phyloP scores from a whole-genome alignment of 495 filamentous ascomycete species.

The Cairneyella variabilis region DNA sequence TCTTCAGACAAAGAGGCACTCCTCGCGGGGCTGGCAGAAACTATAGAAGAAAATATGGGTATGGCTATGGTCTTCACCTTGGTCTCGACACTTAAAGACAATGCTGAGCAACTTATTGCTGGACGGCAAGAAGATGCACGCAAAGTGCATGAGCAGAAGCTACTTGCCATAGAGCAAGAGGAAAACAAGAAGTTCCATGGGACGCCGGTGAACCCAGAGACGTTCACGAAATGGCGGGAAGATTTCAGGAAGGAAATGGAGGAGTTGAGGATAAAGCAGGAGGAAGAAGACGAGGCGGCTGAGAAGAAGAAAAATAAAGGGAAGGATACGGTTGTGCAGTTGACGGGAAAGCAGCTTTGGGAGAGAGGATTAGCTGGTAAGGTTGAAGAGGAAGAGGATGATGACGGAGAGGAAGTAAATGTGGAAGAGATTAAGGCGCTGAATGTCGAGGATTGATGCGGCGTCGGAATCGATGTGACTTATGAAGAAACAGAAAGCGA shows the following conservation, averaged over 20 bases:
- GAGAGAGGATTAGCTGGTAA: slow-evolving; percentile 74
- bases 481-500: slow-evolving; percentile 1
- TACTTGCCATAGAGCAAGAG: slow-evolving; percentile 73
- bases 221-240: slow-evolving; percentile 77
- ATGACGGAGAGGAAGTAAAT: slow-evolving; percentile 48
- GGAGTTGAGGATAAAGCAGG: slow-evolving; percentile 56
- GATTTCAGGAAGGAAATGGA: slow-evolving; percentile 76
- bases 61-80: slow-evolving; percentile 99
- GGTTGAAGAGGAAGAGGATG: slow-evolving; percentile 68
- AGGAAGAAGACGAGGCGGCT: slow-evolving; percentile 70
- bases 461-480: not conserved
- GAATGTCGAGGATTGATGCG: slow-evolving; percentile 44
- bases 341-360: slow-evolving; percentile 84
- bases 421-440: slow-evolving; percentile 62
- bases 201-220: slow-evolving; percentile 78
- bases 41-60: slow-evolving; percentile 84
- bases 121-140: slow-evolving; percentile 63
- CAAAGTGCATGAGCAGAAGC: slow-evolving; percentile 58
- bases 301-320: slow-evolving; percentile 70
- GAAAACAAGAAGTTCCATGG: slow-evolving; percentile 97
- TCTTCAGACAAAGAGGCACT: slow-evolving; percentile 65
- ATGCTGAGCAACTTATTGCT: slow-evolving; percentile 71
- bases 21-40: slow-evolving; percentile 60
- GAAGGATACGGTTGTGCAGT: slow-evolving; percentile 53
- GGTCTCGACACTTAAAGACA: slow-evolving; percentile 80